phyloP scores from a whole-genome alignment of 2,329 filamentous ascomycete genomes.

The Penicillium hesseltinei region DNA sequence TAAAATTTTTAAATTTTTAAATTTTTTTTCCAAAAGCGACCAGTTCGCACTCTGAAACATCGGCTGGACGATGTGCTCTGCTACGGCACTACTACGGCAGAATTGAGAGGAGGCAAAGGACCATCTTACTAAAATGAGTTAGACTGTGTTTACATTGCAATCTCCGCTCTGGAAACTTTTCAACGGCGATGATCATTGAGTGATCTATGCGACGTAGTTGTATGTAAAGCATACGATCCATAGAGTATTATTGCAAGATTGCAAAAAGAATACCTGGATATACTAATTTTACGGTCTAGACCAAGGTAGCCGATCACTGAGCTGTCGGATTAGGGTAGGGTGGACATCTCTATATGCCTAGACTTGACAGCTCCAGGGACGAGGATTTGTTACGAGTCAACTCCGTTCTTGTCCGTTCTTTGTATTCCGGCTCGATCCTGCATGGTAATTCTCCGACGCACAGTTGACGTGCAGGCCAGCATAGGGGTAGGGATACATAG shows the following conservation, averaged over 20 bases:
- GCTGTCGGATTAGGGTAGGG: neutral
- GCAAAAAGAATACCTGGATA: neutral
- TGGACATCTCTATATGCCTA: neutral
- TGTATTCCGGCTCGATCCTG: neutral
- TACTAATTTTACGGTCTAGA: neutral
- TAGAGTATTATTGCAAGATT: neutral
- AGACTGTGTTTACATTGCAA: neutral
- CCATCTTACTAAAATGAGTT: neutral
- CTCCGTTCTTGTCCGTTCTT: neutral
- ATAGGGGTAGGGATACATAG: neutral
- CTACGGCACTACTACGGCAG: neutral
- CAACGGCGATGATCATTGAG: constrained; percentile 17
- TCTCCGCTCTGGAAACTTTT: constrained; percentile 9
- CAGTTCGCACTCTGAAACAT: neutral
- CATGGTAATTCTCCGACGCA: neutral
- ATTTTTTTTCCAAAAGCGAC: neutral
- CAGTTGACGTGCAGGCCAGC: neutral
- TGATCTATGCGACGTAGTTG: neutral
- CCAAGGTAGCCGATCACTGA: neutral
- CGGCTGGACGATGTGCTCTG: neutral
- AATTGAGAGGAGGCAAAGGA: neutral
- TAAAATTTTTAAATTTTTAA: too few species aligned
- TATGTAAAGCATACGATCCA: neutral
- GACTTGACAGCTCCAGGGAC: neutral
- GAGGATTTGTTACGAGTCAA: neutral